Base-by-base conservation (phyloP, 176 grass and related monocot species). In the Bothriochloa decipiens region DNA sequence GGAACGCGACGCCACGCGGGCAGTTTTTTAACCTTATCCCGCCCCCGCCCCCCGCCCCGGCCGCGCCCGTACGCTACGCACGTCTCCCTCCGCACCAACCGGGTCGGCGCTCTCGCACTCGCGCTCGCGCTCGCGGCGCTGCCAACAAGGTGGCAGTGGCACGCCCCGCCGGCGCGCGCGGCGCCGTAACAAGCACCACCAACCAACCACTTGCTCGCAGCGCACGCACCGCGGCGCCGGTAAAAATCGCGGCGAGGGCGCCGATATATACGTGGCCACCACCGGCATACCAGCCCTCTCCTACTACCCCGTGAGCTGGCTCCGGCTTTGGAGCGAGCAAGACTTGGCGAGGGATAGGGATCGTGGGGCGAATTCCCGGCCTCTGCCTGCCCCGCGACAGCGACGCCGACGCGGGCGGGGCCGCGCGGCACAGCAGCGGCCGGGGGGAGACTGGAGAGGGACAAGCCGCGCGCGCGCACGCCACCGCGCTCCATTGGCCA, bases 401-500 rank as follows among this genome's bases (percentile, higher is more conserved):
- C 57, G 57, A 89, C 64, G 49, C 8, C 22, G 57, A 85, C 64
- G 49, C 47, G 82, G 39, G 72, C 77, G 76, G 84, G 77, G 68
- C 22, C 67, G 66, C 20, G 39, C 45, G 45, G 42, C 35, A 75
- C 82, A 75, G 32, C 65, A 52, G 46, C 41, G 52, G 43, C 9
- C 1, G 1, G 42, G 20, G 20, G 20, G 2, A 62, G n/a, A 29
- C 22, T 7, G 25, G 85, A 57, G 53, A 78, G 74, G 39, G 76
- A 67, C 55, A 68, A 72, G 63, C 70, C 42, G 60, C 64, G 76
- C 81, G 53, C 52, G 76, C 81, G 43, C 50, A 91, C 89, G 89
- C 85, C 89, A 91, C 81, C 89, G 76, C 81, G 41, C 76, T 65
- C 81, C 85, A 87, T 91, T 88, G 85, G 90, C 60, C 86, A 22